Evolutionary conservation across 305 asterid species (phyloP), one percentile per base, ranked within the genome.

Genomic region (Euphrasia arctica): DNA sequence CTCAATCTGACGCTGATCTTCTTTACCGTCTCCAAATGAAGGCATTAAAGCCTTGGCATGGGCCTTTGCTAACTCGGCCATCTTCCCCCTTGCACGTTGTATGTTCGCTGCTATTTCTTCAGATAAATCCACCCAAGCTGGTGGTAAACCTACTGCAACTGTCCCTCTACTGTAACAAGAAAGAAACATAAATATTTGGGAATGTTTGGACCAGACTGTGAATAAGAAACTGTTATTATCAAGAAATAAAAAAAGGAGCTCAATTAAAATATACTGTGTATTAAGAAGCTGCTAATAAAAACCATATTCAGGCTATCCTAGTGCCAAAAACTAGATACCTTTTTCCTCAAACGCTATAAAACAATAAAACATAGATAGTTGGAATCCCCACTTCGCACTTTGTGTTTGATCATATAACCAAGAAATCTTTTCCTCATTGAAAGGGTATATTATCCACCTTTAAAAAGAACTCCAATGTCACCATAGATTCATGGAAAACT

Each of bases 31-130:
- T 70, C 99, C 99, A 75, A 94, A 94, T 65, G 97, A 90, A 59
- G 99, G 97, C 99, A 94, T 88, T 72, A 94, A 85, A 77, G 99
- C 99, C 81, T 94, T 91, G 55, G 96, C 97, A 80, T 94, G 99
- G 77, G 99, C 95, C 79, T 90, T 94, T 60, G 93, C 86, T 68
- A 94, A 83, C 80, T 88, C 96, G 57, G 79, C 80, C 95, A 94
- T 90, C 83, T 85, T 94, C 54, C 77, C 79, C 67, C 95, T 79
- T 49, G 74, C 84, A 62, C 83, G 89, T 75, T 90, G 95, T 77
- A 94, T 80, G 77, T 90, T 83, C 66, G 81, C 82, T 36, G 94
- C 73, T 68, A 91, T 83, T 78, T 91, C 98, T 79, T 91, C 96
- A 55, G 95, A 91, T 61, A 91, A 76, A 74, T 91, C 96, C 69